phyloP scores from a whole-genome alignment of 1,139 yeast species.

The Arxiozyma telluris region DNA sequence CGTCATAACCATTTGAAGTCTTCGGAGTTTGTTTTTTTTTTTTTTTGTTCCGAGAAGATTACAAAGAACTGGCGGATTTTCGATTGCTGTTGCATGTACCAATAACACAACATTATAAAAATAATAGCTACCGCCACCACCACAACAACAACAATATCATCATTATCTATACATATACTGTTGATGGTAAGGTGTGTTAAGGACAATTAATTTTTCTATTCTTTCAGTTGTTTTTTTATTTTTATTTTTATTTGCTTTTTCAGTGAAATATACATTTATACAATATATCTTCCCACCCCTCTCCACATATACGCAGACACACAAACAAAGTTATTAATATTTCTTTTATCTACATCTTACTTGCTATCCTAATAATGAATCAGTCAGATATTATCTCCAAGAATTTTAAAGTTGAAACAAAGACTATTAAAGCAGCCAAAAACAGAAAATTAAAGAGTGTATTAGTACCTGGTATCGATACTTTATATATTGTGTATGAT shows the following conservation, averaged over 20 bases:
- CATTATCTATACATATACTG: neutral
- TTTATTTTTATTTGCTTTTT: too few relatives aligned
- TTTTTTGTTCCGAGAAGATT: neutral
- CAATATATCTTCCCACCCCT: neutral
- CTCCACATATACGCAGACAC: neutral
- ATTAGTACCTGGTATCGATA: constrained; percentile 17
- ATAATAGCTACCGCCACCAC: too few relatives aligned
- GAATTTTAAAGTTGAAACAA: constrained; percentile 14
- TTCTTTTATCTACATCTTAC: neutral
- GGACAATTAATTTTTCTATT: neutral
- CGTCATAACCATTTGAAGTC: neutral
- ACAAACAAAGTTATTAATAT: neutral
- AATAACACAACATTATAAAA: too few relatives aligned
- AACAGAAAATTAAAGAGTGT: constrained; percentile 15
- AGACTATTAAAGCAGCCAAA: constrained; percentile 12
- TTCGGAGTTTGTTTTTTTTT: neutral
- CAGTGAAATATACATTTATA: neutral
- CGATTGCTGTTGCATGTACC: neutral
- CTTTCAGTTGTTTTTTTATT: neutral
- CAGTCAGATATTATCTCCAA: neutral
- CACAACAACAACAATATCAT: neutral
- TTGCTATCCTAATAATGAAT: neutral
- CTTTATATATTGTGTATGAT: constrained; percentile 30
- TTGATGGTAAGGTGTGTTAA: neutral
- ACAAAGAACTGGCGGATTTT: neutral